phyloP scores from a whole-genome alignment of 805 yeast species.

The Candida dendrica region DNA sequence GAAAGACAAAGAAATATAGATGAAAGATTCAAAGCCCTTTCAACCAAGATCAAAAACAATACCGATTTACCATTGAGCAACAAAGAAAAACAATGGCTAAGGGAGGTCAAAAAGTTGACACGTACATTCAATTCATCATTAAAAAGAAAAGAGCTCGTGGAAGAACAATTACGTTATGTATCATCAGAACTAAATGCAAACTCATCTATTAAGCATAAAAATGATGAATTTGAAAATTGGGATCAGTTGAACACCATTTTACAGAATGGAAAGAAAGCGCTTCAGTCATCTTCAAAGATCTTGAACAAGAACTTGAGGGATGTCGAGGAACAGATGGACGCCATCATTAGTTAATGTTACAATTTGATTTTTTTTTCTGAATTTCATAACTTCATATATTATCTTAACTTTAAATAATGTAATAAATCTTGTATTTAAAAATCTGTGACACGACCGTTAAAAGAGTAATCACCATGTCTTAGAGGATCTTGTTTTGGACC shows the following conservation, averaged over 20 bases:
- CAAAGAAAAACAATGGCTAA: slow-evolving; percentile 39
- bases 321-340: slow-evolving; percentile 9
- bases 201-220: background rate
- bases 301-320: slow-evolving; percentile 13
- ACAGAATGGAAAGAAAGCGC: slow-evolving; percentile 24
- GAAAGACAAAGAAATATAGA: slow-evolving; percentile 27
- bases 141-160: slow-evolving; percentile 16
- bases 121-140: slow-evolving; percentile 25
- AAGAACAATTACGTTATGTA: slow-evolving; percentile 23
- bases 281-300: slow-evolving; percentile 13
- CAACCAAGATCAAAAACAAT: slow-evolving; percentile 17
- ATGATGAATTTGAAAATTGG: slow-evolving; percentile 21
- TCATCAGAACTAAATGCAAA: slow-evolving; percentile 18
- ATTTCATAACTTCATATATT: background rate
- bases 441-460: slow-evolving; percentile 94
- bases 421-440: slow-evolving; percentile 37
- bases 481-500: slow-evolving; percentile 98
- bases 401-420: background rate
- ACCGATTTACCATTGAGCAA: slow-evolving; percentile 27
- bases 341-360: too few species aligned
- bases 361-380: too few species aligned
- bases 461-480: slow-evolving; percentile 87
- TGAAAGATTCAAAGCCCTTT: slow-evolving; percentile 24
- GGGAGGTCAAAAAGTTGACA: slow-evolving; percentile 30
- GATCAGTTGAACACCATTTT: slow-evolving; percentile 23